Base-by-base conservation (phyloP, 805 yeast genomes). In the Zygosaccharomyces rouxii region DNA sequence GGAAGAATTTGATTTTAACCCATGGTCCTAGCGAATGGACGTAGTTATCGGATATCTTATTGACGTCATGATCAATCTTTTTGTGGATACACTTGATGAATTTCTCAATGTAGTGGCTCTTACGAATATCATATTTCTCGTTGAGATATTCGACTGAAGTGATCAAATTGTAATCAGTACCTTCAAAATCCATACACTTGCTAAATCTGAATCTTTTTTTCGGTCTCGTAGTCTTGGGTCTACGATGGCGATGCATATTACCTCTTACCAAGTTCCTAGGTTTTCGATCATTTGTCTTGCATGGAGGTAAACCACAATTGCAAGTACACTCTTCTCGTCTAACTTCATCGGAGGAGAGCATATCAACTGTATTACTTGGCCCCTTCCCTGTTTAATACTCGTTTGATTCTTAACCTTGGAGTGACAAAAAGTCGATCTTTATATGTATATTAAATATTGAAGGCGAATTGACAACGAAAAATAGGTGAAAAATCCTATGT, bases 71-170 rank as follows among this genome's bases (percentile, higher is more conserved):
- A 43, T 60, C 60, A 23, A 65, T 59, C 43, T 62, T 63, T 21
- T 53, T 55, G 46, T 64, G 68, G 38, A 65, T 63, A 44, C 69
- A 66, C 31, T 55, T 54, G 19, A 66, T 59, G 35, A 63, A 64
- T 22, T 57, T 54, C 25, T 57, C 59, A 38, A 64, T 62, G 44
- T 64, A 63, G 45, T 57, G 59, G 7, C 59, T 55, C 41, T 62
- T 62, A 35, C 62, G 58, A 30, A 61, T 49, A 5, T 69, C 69
- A 48, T 63, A 66, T 39, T 66, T 66, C 31, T 58, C 62, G 38
- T 59, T 62, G 30, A 66, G 48, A 46, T 65, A 66, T 25, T 58
- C 60, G 25, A 62, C 60, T 1, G 68, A 64, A 1, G 67, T 64
- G 21, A 66, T 63, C 33, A 59, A 47, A 30, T 57, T 58, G 48